These are phyloP conservation scores for Amaranthus hypochondriacus DNA, from an alignment of 148 eudicot species.

Conservation along the genomic window DNA sequence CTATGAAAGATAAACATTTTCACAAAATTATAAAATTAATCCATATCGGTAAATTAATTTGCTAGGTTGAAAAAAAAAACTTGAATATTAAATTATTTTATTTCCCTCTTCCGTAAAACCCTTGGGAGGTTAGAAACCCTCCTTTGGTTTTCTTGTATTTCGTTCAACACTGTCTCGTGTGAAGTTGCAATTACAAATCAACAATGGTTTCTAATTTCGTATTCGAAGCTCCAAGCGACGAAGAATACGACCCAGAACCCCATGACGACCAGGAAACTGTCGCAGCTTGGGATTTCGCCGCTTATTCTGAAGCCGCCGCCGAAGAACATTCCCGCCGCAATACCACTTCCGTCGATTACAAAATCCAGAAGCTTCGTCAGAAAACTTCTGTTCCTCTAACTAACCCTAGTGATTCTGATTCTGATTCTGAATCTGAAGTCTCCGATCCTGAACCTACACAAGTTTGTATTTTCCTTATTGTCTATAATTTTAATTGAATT, in stretches of 20 bases:
- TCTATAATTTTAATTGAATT: background rate
- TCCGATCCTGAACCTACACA: slow-evolving; percentile 35
- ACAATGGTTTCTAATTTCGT: slow-evolving; percentile 30
- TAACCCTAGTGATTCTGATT: slow-evolving; percentile 10
- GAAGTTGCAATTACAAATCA: background rate
- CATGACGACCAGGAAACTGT: slow-evolving; percentile 22
- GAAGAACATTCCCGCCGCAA: slow-evolving; percentile 75
- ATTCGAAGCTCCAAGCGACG: slow-evolving; percentile 50
- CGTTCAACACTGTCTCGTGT: background rate
- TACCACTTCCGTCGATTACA: slow-evolving; percentile 78
- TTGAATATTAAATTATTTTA: too few species aligned
- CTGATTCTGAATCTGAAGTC: slow-evolving; percentile 7
- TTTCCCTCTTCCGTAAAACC: background rate
- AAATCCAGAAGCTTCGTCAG: slow-evolving; percentile 50
- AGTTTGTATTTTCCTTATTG: slow-evolving; percentile 15
- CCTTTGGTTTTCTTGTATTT: background rate
- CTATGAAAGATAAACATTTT: too few species aligned
- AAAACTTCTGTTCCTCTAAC: slow-evolving; percentile 19
- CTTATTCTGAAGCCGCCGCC: slow-evolving; percentile 66
- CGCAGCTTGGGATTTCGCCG: slow-evolving; percentile 85
- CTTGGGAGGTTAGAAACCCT: background rate
- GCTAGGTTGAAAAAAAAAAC: too few species aligned
- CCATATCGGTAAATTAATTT: too few species aligned
- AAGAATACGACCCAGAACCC: slow-evolving; percentile 33
- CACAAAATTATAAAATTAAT: too few species aligned